Conservation (phyloP, 306 rosid species). For the Glycine latifolia region DNA sequence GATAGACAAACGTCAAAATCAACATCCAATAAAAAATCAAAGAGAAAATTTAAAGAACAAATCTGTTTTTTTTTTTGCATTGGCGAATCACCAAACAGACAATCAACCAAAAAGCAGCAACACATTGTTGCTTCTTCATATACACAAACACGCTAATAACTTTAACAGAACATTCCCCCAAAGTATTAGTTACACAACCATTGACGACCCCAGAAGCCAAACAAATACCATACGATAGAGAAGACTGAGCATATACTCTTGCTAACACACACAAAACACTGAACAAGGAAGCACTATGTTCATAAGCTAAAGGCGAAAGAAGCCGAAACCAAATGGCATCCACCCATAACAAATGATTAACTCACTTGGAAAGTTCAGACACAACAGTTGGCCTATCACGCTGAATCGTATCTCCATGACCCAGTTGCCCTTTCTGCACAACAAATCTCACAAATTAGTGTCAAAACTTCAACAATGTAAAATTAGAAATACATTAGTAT, state of each 20-base stretch:
- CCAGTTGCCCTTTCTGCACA: constrained; percentile 95
- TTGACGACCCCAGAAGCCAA: constrained; percentile 2
- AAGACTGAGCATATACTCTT: background rate
- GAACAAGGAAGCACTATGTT: too few species aligned
- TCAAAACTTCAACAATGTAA: background rate
- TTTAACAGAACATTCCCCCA: background rate
- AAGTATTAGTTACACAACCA: background rate
- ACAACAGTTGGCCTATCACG: constrained; percentile 98
- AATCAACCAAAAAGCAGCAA: background rate
- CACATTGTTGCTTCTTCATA: background rate
- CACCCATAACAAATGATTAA: constrained; percentile 6
- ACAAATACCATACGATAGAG: background rate
- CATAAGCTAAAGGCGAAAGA: too few species aligned
- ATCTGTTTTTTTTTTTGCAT: background rate
- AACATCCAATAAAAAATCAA: background rate
- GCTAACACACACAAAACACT: too few species aligned
- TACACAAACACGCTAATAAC: background rate
- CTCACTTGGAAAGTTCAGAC: constrained; percentile 93
- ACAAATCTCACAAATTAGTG: constrained; percentile 39
- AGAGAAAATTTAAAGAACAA: background rate
- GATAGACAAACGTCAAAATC: constrained; percentile 1
- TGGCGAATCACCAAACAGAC: background rate
- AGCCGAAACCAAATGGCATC: background rate
- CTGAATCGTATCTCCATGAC: constrained; percentile 92
- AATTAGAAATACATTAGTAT: background rate